Evolutionary conservation across 106 monocot species (phyloP).

Genomic region (Dioscorea dumetorum): DNA sequence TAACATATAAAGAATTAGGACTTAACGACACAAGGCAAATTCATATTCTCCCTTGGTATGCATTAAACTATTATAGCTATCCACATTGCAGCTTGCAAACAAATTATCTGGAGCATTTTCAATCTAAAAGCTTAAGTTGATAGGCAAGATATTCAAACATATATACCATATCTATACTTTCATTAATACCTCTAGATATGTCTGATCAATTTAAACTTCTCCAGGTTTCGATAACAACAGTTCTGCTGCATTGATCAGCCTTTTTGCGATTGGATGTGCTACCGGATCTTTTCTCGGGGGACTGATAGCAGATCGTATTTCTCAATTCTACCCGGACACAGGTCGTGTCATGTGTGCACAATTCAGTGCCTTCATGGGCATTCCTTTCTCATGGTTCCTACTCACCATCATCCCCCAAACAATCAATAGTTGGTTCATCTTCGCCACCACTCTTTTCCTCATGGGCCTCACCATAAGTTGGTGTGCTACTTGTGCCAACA

Average conservation of each 20-base stretch:
- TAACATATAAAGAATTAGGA: too few species aligned
- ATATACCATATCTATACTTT: background rate
- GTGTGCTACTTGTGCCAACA: constrained; percentile 84
- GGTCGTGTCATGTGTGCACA: constrained; percentile 90
- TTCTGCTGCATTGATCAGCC: constrained; percentile 73
- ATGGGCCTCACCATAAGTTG: constrained; percentile 96
- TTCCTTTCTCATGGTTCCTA: constrained; percentile 84
- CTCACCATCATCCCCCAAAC: constrained; percentile 65
- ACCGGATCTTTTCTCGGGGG: constrained; percentile 68
- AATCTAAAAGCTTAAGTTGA: too few species aligned
- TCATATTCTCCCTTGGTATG: too few species aligned
- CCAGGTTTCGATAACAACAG: constrained; percentile 79
- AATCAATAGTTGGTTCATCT: constrained; percentile 33
- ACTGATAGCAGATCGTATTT: constrained; percentile 57
- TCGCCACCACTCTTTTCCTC: constrained; percentile 61
- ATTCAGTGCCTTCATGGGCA: constrained; percentile 93
- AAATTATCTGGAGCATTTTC: too few species aligned
- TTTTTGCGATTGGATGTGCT: constrained; percentile 81
- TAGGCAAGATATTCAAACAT: background rate
- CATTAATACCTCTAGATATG: background rate
- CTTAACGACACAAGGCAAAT: too few species aligned
- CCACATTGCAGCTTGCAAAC: too few species aligned
- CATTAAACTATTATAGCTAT: too few species aligned
- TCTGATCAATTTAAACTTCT: background rate
- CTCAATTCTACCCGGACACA: constrained; percentile 44